Conservation (phyloP, 805 yeast species). For the Dipodascus albidus region DNA sequence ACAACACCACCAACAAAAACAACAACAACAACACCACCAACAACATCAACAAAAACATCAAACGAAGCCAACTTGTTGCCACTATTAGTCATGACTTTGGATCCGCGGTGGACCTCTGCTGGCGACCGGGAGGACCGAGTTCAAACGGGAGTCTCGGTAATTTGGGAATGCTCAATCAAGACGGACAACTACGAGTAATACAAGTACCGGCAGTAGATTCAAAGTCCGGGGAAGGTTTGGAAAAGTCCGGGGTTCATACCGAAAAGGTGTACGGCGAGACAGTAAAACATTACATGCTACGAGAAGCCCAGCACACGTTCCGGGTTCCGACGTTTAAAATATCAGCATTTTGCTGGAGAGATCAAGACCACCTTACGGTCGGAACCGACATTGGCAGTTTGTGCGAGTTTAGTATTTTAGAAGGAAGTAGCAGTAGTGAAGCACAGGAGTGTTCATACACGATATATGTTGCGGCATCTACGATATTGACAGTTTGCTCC, state of each 20-base stretch:
- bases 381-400: slow-evolving; percentile 51
- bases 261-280: not conserved
- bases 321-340: slow-evolving; percentile 22
- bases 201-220: slow-evolving; percentile 22
- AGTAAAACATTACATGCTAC: slow-evolving; percentile 3
- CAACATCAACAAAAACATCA: no score
- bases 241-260: slow-evolving; percentile 2
- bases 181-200: slow-evolving; percentile 44
- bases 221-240: slow-evolving; percentile 15
- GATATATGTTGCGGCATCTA: not conserved
- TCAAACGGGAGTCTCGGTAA: slow-evolving; percentile 28
- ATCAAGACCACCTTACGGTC: slow-evolving; percentile 34
- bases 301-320: slow-evolving; percentile 9
- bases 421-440: slow-evolving; percentile 7
- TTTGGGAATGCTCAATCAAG: slow-evolving; percentile 42
- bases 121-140: slow-evolving; percentile 21
- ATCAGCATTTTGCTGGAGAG: slow-evolving; percentile 38
- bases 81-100: slow-evolving; percentile 26
- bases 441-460: not conserved
- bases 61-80: slow-evolving; percentile 24
- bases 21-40: not conserved
- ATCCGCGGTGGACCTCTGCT: slow-evolving; percentile 13
- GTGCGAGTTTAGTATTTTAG: slow-evolving; percentile 39
- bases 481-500: not conserved
- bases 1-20: no score